Conservation (phyloP, 2,329 filamentous ascomycete genomes). For the Ophiostoma ips region DNA sequence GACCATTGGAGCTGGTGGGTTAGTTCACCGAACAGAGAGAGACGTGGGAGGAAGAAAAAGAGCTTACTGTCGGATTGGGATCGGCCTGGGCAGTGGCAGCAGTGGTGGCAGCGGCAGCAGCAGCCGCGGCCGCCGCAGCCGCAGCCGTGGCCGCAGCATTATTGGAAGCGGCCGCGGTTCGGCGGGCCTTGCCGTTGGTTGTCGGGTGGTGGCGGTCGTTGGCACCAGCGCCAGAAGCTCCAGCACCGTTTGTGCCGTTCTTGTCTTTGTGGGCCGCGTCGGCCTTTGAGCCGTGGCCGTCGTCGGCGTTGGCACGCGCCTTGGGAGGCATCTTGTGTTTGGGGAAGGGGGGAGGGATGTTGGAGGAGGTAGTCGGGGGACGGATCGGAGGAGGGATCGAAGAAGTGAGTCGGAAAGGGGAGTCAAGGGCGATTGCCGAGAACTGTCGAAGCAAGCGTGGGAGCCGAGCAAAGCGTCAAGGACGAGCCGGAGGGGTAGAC, state of each 20-base stretch:
- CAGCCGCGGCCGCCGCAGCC: slow-evolving; percentile 12
- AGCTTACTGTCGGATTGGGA: slow-evolving; percentile 4
- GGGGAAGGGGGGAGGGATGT: background rate
- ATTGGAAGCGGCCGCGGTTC: slow-evolving; percentile 33
- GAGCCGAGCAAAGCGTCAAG: too few species aligned
- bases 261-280: slow-evolving; percentile 33
- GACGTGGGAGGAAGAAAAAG: background rate
- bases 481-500: too few species aligned
- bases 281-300: slow-evolving; percentile 22
- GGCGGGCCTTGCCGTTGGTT: slow-evolving; percentile 38
- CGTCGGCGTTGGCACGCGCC: slow-evolving; percentile 9
- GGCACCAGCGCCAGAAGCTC: background rate
- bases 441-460: too few species aligned
- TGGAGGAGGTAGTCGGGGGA: background rate
- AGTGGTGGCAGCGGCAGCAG: slow-evolving; percentile 8
- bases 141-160: slow-evolving; percentile 20
- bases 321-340: slow-evolving; percentile 9
- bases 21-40: background rate
- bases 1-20: slow-evolving; percentile 46
- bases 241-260: slow-evolving; percentile 19
- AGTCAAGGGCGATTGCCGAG: too few species aligned
- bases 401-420: too few species aligned
- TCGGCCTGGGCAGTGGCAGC: background rate
- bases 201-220: slow-evolving; percentile 21
- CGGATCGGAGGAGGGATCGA: background rate